These are phyloP conservation scores for Nicotiana sylvestris DNA, from an alignment of 257 asterid species.

Conservation along the genomic window DNA sequence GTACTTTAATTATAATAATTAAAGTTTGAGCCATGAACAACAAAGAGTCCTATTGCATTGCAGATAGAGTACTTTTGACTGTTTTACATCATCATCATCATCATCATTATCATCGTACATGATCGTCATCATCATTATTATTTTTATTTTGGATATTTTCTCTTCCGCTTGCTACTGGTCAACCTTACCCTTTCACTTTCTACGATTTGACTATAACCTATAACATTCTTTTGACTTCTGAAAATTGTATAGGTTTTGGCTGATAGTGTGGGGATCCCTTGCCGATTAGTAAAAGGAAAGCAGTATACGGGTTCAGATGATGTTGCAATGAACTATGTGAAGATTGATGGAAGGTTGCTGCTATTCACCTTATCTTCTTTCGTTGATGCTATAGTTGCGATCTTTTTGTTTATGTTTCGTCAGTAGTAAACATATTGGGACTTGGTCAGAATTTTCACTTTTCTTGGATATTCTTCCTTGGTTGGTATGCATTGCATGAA, in stretches of 20 bases:
- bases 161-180: background rate
- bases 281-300: constrained; percentile 85
- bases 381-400: background rate
- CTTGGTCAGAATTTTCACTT: constrained; percentile 2
- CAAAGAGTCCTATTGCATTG: too few relatives aligned
- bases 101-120: too few relatives aligned
- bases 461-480: background rate
- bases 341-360: constrained; percentile 69
- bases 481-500: background rate
- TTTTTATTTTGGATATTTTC: background rate
- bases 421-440: background rate
- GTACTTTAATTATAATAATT: too few relatives aligned
- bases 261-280: constrained; percentile 74
- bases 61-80: too few relatives aligned
- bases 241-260: constrained; percentile 76
- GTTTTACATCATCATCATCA: too few relatives aligned
- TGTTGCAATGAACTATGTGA: constrained; percentile 86
- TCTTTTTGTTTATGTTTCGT: background rate
- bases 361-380: constrained; percentile 8
- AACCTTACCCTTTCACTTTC: background rate
- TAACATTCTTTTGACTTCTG: constrained; percentile 20
- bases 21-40: too few relatives aligned
- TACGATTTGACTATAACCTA: background rate
- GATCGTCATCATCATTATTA: background rate
- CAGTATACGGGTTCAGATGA: constrained; percentile 88